Evolutionary conservation across 2,329 filamentous ascomycete species (phyloP), one percentile per base, ranked within the genome.

Genomic region (Fusarium oligoseptatum): DNA sequence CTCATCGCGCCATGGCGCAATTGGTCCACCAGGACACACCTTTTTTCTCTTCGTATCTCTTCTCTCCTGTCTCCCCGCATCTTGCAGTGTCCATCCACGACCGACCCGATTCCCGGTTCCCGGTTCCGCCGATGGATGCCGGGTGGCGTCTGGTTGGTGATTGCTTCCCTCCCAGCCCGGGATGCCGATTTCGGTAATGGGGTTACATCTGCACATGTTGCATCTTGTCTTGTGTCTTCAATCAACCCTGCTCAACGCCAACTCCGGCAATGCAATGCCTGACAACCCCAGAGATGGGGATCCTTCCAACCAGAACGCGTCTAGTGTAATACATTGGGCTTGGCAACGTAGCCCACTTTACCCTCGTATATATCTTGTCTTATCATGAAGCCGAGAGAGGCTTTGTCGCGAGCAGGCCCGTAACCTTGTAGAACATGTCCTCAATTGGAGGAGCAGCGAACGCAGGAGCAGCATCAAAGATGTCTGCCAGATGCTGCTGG

Each of bases 341-440:
- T 71, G 24, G 56, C 63, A 43, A 45, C 0, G 57, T 65, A 61
- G 55, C 70, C 65, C 58, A 50, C 56, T 61, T 68, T 60, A 34
- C 41, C 50, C 60, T 73, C 64, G 67, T 68, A 66, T 74, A 73
- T 36, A 61, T 75, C 66, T 48, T 20, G 2, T 70, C 66, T 68
- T 67, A 60, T 77, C 65, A 77, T 60, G 68, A 77, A 36, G 73
- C 73, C 15, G 80, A 77, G 50, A 86, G 75, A 15, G 89, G 87
- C 80, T 90, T 92, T 70, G 88, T 85, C 2, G 89, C 88, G 80
- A 93, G 91, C 11, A 84, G 77, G 56, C 79, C 89, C 14, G 92
- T 89, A 43, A 96, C 91, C 81, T 91, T 90, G 81, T 92, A 91
- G 80, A 95, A 95, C 84, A 94, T 88, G 72, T 95, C 93, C 81